Evolutionary conservation across 1,284 basidiomycete genomes (phyloP), one percentile per base, ranked within the genome.

Genomic region (Marasmius tenuissimus): DNA sequence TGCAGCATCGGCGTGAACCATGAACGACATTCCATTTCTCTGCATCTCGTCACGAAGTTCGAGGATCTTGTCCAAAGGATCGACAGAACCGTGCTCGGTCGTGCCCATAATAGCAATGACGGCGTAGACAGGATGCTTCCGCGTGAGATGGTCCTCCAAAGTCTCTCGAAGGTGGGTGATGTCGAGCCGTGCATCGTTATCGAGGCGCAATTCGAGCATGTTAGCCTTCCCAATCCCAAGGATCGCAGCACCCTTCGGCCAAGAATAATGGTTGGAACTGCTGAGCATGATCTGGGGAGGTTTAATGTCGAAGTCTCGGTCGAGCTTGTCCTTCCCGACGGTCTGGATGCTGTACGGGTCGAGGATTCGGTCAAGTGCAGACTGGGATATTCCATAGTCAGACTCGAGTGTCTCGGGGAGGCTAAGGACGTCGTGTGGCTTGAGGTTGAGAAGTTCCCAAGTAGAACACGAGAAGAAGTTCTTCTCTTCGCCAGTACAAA

Each of bases 231-330:
- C 81, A 35, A 82, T 75, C 1, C 81, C 80, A 37, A 75, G 68
- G 33, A 82, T 61, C 4, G 79, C 81, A 49, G 78, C 76, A 16
- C 72, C 73, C 67, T 83, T 83, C 12, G 79, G 80, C 81, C 80
- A 83, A 0, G 79, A 81, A 62, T 82, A 82, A 65, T 82, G 81
- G 38, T 71, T 76, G 6, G 79, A 76, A 40, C 62, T 68, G 4
- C 70, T 68, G 35, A 75, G 66, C 20, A 81, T 58, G 54, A 75
- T 75, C 14, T 45, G 42, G 14, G 42, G 42, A 14, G 20, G 42
- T 4, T 5, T 45, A 7, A 45, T 45, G 4, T 16, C 42, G 14
- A 45, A 45, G 12, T 45, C 42, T 6, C 42, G 42, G 14, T 45
- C 42, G 20, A 45, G 42, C 20, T 14, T 14, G 38, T 77, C 73